A percentile compares a stretch with the other conserved stretches of the same genome.
Conservation (phyloP, 73 alveolate genomes). For the Stentor coeruleus region DNA sequence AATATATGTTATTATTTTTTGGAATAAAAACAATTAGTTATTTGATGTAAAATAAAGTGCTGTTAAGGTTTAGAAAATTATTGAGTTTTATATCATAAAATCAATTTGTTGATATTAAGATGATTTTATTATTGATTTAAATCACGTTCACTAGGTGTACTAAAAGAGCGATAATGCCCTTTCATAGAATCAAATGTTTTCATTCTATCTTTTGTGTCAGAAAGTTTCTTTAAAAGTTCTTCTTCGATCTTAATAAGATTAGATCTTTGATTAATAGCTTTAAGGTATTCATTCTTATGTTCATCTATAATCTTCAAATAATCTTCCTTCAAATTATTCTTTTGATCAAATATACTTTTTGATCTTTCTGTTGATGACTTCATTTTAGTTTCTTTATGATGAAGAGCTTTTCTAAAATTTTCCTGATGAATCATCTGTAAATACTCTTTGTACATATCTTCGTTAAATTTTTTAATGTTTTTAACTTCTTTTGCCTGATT, state of each 20-base stretch:
- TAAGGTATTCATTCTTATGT: background rate
- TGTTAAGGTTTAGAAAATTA: too few relatives aligned
- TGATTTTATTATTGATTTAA: too few relatives aligned
- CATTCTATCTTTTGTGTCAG: background rate
- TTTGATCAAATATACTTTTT: background rate
- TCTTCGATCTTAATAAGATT: background rate
- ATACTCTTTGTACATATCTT: background rate
- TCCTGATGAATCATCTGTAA: background rate
- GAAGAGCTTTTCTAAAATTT: background rate
- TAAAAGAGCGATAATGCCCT: too few relatives aligned
- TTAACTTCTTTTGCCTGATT: background rate
- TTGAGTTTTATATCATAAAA: too few relatives aligned
- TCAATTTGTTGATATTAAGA: too few relatives aligned
- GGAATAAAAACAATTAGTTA: too few relatives aligned
- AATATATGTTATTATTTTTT: too few relatives aligned
- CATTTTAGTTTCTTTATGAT: background rate
- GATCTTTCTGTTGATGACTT: background rate
- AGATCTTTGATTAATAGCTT: too few relatives aligned
- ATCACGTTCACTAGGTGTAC: too few relatives aligned
- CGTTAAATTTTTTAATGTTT: background rate
- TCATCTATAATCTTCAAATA: background rate
- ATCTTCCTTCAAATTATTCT: background rate
- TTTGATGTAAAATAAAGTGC: too few relatives aligned
- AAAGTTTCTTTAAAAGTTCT: background rate
- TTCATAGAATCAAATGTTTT: too few relatives aligned